Percentiles rank a stretch among this genome's conserved stretches.
These are phyloP conservation scores for Chaetomium fimeti DNA, from an alignment of 495 filamentous ascomycete species.

Conservation along the genomic window DNA sequence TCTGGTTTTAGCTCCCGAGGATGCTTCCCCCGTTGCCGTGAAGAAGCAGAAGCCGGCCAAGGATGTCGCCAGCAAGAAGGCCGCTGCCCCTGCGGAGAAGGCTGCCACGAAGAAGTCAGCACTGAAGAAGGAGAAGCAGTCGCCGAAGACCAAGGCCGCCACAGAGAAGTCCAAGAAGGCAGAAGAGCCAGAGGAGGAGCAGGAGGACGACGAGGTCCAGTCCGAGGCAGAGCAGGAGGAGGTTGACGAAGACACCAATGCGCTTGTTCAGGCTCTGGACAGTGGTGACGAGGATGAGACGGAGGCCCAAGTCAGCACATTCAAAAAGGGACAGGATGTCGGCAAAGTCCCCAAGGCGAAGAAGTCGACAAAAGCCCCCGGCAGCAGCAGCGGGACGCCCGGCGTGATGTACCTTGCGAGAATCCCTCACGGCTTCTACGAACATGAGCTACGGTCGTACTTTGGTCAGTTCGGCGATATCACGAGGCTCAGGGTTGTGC, in stretches of 20 bases:
- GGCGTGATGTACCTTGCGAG: conserved; percentile 87
- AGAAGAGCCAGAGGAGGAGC: conserved; percentile 22
- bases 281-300: conserved; percentile 64
- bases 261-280: conserved; percentile 74
- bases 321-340: conserved; percentile 58
- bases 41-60: conserved; percentile 43
- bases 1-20: conserved; percentile 37
- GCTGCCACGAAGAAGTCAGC: conserved; percentile 19
- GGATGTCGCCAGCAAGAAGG: conserved; percentile 29
- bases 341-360: conserved; percentile 61
- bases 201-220: conserved; percentile 33
- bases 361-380: conserved; percentile 39
- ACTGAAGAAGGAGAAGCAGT: conserved; percentile 33
- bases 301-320: conserved; percentile 49
- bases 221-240: conserved; percentile 44
- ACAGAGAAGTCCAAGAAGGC: conserved; percentile 35
- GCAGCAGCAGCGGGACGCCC: conserved; percentile 51
- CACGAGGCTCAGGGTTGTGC: conserved; percentile 75
- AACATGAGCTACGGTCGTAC: conserved; percentile 89
- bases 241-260: conserved; percentile 46
- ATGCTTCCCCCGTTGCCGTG: conserved; percentile 43
- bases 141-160: conserved; percentile 32
- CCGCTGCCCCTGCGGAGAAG: conserved; percentile 25
- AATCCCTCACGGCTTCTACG: conserved; percentile 94
- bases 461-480: conserved; percentile 94